A percentile compares a stretch with the other conserved stretches of the same genome.
phyloP scores from a whole-genome alignment of 192 early-diverging fungal species.

The Gigaspora rosea region DNA sequence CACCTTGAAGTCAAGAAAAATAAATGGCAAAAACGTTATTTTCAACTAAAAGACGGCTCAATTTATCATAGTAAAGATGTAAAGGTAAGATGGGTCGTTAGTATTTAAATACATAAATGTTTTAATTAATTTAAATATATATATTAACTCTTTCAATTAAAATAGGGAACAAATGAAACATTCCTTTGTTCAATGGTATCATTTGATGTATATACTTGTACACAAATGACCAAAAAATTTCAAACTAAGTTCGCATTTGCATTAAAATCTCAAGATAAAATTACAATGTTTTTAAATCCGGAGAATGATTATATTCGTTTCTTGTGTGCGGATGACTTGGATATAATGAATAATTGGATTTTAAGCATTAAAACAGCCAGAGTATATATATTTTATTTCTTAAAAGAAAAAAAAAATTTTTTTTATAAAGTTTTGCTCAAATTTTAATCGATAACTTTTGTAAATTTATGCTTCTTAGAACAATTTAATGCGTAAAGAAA shows the following conservation, averaged over 20 bases:
- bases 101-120: neutral
- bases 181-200: conserved; percentile 60
- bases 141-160: neutral
- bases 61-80: conserved; percentile 67
- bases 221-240: conserved; percentile 58
- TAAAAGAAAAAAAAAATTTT: too few relatives aligned
- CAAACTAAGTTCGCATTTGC: conserved; percentile 85
- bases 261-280: conserved; percentile 75
- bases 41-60: conserved; percentile 65
- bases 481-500: neutral
- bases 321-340: conserved; percentile 66
- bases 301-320: conserved; percentile 77
- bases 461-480: conserved; percentile 1
- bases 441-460: neutral
- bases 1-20: conserved; percentile 76
- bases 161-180: conserved; percentile 3
- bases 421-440: neutral
- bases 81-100: conserved; percentile 12
- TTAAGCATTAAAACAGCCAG: conserved; percentile 65
- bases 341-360: conserved; percentile 76
- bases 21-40: conserved; percentile 84
- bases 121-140: neutral
- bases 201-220: conserved; percentile 86
- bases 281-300: conserved; percentile 79
- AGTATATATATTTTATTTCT: conserved; percentile 45